Evolutionary conservation across 176 grass and related monocot genomes (phyloP).

Genomic region (Carex parvula): DNA sequence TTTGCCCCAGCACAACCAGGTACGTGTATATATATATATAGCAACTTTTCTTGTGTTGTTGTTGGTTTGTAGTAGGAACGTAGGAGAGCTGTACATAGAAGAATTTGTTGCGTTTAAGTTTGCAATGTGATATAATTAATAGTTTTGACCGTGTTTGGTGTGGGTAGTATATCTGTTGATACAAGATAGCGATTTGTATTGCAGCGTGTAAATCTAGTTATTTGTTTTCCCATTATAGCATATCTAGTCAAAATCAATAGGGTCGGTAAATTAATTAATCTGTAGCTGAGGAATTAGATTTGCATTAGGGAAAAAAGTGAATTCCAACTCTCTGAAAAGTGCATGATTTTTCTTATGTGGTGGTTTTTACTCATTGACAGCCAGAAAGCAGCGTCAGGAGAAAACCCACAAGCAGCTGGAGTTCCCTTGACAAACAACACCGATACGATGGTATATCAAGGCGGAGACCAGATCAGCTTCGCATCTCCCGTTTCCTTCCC

Average conservation of each 20-base stretch:
- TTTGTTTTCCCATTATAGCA: not conserved
- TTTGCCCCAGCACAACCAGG: slow-evolving; percentile 82
- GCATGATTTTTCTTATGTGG: not conserved
- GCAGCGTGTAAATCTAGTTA: not conserved
- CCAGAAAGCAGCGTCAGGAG: slow-evolving; percentile 38
- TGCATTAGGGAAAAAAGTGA: not conserved
- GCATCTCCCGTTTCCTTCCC: not conserved
- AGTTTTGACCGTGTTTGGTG: slow-evolving; percentile 12
- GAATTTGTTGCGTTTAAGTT: not conserved
- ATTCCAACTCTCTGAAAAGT: not conserved
- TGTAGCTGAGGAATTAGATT: not conserved
- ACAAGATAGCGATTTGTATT: not conserved
- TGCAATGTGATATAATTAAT: too few relatives aligned
- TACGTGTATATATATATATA: slow-evolving; percentile 14
- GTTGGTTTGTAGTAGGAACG: not conserved
- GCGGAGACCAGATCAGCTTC: slow-evolving; percentile 37
- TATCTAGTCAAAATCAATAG: not conserved
- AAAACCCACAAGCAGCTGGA: slow-evolving; percentile 50
- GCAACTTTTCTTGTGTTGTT: not conserved
- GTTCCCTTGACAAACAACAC: slow-evolving; percentile 42
- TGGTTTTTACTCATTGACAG: slow-evolving; percentile 21
- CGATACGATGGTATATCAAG: slow-evolving; percentile 44
- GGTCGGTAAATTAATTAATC: not conserved
- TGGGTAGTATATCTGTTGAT: not conserved
- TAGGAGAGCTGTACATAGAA: not conserved